Evolutionary conservation across 345 rosid species (phyloP).

Genomic region (Eutrema japonicum): DNA sequence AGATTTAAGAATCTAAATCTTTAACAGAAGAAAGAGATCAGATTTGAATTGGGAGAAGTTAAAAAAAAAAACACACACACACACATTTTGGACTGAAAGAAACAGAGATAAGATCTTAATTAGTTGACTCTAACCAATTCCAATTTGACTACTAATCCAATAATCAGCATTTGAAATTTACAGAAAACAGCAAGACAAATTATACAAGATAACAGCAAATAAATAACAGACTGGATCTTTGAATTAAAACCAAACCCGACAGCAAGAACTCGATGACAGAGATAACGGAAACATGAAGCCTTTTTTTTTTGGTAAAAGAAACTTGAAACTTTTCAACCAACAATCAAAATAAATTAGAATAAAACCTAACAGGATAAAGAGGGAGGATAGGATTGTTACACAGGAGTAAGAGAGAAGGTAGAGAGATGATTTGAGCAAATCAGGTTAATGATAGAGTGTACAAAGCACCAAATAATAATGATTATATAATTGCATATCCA

Average conservation of each 20-base stretch:
- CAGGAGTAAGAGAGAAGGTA: slow-evolving; percentile 28
- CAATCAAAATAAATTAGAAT: slow-evolving; percentile 8
- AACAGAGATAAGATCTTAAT: slow-evolving; percentile 1
- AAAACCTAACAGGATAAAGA: slow-evolving; percentile 23
- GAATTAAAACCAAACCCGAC: background rate
- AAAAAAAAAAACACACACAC: background rate
- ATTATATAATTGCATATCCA: slow-evolving; percentile 34
- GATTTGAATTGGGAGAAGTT: background rate
- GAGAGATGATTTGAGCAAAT: slow-evolving; percentile 32
- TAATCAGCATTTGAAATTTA: slow-evolving; percentile 2
- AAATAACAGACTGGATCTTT: background rate
- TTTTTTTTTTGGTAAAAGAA: too few relatives aligned
- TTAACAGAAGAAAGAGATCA: slow-evolving; percentile 14
- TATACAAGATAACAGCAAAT: background rate
- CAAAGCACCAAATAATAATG: slow-evolving; percentile 48
- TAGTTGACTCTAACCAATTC: background rate
- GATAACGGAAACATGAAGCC: background rate
- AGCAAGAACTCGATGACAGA: slow-evolving; percentile 19
- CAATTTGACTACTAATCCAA: slow-evolving; percentile 16
- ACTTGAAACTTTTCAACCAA: slow-evolving; percentile 13
- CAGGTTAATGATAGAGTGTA: slow-evolving; percentile 31
- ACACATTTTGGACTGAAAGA: slow-evolving; percentile 17
- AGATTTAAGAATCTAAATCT: background rate
- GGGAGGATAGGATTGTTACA: slow-evolving; percentile 36
- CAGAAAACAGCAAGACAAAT: background rate